Evolutionary conservation across 768 basidiomycete species (phyloP).

Genomic region (Russula abietina): DNA sequence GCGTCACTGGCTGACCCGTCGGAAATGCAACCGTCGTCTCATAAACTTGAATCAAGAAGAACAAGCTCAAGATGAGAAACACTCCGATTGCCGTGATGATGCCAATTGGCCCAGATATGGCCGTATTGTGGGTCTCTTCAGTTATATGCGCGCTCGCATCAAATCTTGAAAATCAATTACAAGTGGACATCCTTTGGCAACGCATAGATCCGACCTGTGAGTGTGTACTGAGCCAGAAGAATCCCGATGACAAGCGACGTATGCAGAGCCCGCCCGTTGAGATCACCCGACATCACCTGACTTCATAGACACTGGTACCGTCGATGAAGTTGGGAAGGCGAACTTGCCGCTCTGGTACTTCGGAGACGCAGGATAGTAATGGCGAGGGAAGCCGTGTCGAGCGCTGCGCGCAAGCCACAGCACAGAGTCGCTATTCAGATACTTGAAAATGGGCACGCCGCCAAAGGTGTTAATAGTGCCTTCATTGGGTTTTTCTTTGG

Average conservation of each 20-base stretch:
- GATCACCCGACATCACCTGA: slow-evolving; percentile 56
- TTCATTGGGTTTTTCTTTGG: slow-evolving; percentile 18
- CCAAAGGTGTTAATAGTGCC: slow-evolving; percentile 73
- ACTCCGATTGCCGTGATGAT: slow-evolving; percentile 69
- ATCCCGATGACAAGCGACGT: slow-evolving; percentile 68
- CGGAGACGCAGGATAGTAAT: slow-evolving; percentile 67
- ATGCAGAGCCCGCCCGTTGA: slow-evolving; percentile 57
- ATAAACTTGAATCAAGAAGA: slow-evolving; percentile 74
- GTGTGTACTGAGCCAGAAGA: slow-evolving; percentile 70
- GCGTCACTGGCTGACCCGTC: slow-evolving; percentile 67
- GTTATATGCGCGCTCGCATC: slow-evolving; percentile 75
- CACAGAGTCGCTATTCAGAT: slow-evolving; percentile 67
- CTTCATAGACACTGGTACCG: slow-evolving; percentile 53
- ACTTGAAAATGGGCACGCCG: slow-evolving; percentile 52
- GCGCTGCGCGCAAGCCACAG: slow-evolving; percentile 71
- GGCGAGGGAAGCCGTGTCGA: slow-evolving; percentile 61
- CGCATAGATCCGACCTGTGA: slow-evolving; percentile 46
- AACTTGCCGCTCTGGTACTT: slow-evolving; percentile 60
- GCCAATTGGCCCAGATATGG: slow-evolving; percentile 59
- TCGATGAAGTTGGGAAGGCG: slow-evolving; percentile 66
- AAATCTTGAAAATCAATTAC: slow-evolving; percentile 42
- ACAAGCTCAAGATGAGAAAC: slow-evolving; percentile 65
- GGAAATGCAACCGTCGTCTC: slow-evolving; percentile 44
- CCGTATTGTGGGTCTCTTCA: slow-evolving; percentile 63
- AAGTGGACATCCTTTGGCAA: background rate